A percentile compares a stretch with the other conserved stretches of the same genome.
Evolutionary conservation across 352 stramenopile species (phyloP).

Genomic region (Globisporangium uncinulatum): DNA sequence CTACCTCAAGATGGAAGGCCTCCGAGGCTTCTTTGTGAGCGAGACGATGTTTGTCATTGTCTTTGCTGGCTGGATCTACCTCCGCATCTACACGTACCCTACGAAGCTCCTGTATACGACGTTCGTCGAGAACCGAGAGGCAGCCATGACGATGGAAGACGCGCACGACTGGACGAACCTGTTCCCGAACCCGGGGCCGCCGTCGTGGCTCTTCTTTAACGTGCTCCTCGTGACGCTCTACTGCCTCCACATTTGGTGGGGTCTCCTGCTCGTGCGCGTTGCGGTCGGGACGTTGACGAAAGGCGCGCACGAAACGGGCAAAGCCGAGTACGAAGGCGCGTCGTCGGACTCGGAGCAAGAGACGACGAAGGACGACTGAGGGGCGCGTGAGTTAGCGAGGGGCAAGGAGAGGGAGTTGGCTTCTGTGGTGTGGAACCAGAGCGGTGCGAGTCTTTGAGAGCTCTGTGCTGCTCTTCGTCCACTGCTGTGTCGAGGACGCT

Average conservation of each 20-base stretch:
- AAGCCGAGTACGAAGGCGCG: conserved; percentile 83
- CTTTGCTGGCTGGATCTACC: conserved; percentile 74
- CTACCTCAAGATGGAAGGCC: conserved; percentile 84
- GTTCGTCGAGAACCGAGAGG: conserved; percentile 65
- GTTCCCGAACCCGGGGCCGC: conserved; percentile 59
- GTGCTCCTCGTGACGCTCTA: conserved; percentile 68
- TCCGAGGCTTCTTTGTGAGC: conserved; percentile 56
- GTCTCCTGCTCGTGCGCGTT: conserved; percentile 63
- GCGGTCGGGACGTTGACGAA: conserved; percentile 65
- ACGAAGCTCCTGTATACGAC: conserved; percentile 78
- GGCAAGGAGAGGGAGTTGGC: background rate
- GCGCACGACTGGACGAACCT: conserved; percentile 69
- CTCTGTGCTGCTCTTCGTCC: background rate
- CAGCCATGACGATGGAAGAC: conserved; percentile 60
- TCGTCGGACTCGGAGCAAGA: conserved; percentile 78
- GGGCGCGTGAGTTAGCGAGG: no score
- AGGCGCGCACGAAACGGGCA: conserved; percentile 67
- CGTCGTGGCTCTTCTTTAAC: conserved; percentile 83
- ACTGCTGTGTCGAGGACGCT: background rate
- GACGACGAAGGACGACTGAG: conserved; percentile 46
- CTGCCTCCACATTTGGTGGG: conserved; percentile 84
- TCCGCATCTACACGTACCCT: conserved; percentile 84
- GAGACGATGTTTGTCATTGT: conserved; percentile 71
- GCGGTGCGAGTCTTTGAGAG: background rate
- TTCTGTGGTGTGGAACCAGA: background rate